phyloP scores from a whole-genome alignment of 169 alveolate genomes.

The Plasmodium inui region DNA sequence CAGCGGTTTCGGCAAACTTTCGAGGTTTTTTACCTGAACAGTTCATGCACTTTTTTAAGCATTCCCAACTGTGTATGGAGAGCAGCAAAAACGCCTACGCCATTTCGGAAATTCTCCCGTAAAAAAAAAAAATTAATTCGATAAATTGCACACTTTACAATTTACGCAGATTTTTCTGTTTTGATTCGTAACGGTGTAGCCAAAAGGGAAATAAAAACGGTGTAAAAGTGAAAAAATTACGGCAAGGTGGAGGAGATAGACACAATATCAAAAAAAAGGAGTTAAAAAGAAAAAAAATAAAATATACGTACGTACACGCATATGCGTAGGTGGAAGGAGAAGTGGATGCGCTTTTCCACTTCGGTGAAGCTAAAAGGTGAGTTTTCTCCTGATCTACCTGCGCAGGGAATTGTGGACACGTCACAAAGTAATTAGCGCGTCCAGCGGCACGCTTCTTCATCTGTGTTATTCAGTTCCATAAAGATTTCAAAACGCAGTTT shows the following conservation, averaged over 20 bases:
- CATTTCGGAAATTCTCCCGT: neutral
- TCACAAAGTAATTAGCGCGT: neutral
- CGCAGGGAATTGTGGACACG: neutral
- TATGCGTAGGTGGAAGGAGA: neutral
- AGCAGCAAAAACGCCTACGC: neutral
- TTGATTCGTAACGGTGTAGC: neutral
- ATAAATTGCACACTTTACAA: neutral
- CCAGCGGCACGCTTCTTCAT: neutral
- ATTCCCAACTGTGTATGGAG: neutral
- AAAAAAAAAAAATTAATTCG: neutral
- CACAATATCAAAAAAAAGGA: constrained; percentile 3
- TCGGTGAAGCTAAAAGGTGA: neutral
- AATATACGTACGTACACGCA: neutral
- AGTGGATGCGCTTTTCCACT: neutral
- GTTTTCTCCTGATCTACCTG: neutral
- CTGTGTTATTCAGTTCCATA: neutral
- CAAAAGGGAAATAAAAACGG: neutral
- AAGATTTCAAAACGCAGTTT: neutral
- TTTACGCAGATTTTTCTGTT: neutral
- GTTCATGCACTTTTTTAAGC: neutral
- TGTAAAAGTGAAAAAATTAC: neutral
- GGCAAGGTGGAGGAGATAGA: neutral
- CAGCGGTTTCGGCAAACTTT: neutral
- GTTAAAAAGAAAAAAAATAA: neutral
- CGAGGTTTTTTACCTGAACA: constrained; percentile 5